Conservation (phyloP, 2,329 filamentous ascomycete species). For the Aspergillus quadricinctus region DNA sequence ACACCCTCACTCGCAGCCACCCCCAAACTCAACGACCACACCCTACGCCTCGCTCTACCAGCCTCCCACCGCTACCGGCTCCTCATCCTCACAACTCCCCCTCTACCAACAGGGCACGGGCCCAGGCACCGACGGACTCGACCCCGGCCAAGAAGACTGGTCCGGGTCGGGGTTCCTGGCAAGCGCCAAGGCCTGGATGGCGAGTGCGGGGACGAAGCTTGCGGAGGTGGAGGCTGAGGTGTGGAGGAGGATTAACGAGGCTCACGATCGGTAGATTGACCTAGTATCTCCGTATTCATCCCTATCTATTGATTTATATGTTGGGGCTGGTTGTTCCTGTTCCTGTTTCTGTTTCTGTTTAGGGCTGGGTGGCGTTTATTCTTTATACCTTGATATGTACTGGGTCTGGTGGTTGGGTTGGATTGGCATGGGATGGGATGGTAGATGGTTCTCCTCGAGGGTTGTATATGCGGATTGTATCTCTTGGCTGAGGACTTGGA, state of each 20-base stretch:
- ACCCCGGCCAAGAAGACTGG: neutral
- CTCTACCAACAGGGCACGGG: slow-evolving; percentile 5
- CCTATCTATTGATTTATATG: neutral
- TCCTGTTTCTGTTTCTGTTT: neutral
- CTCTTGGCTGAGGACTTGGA: neutral
- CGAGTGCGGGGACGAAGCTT: slow-evolving; percentile 37
- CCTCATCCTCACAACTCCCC: slow-evolving; percentile 10
- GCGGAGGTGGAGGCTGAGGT: slow-evolving; percentile 45
- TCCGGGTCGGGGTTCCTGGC: slow-evolving; percentile 28
- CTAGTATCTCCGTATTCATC: neutral
- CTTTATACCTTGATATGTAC: neutral
- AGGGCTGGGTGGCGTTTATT: neutral
- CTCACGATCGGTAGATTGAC: slow-evolving; percentile 22
- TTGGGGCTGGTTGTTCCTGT: neutral
- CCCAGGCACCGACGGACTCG: neutral
- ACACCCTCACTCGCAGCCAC: slow-evolving; percentile 9
- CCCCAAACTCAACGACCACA: slow-evolving; percentile 21
- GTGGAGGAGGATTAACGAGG: slow-evolving; percentile 45
- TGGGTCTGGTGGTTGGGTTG: neutral
- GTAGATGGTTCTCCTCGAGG: too few relatives aligned
- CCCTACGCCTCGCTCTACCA: slow-evolving; percentile 26
- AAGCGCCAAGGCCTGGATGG: slow-evolving; percentile 41
- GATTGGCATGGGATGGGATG: neutral
- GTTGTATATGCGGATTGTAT: neutral
- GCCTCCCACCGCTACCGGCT: slow-evolving; percentile 6